Evolutionary conservation across 2,329 filamentous ascomycete genomes (phyloP).

Genomic region (Ophiostoma himal-ulmi): DNA sequence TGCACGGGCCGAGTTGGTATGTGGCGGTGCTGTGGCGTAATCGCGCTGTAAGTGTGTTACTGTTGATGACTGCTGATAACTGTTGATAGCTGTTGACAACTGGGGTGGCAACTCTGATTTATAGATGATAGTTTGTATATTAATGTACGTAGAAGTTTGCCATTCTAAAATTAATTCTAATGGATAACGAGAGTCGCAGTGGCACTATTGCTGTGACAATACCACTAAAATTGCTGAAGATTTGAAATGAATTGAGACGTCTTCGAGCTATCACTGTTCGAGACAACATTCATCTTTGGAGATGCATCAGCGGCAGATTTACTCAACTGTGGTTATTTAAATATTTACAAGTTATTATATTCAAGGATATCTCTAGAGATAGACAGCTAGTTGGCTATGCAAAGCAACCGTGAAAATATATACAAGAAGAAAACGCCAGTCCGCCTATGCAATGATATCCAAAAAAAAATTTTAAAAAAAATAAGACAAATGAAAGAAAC

Average conservation of each 20-base stretch:
- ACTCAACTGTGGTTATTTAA: too few species aligned
- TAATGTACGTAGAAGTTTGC: too few species aligned
- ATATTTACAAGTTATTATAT: neutral
- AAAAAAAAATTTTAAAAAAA: conserved; percentile 1
- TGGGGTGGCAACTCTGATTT: too few species aligned
- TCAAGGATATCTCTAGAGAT: conserved; percentile 1
- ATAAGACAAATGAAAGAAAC: neutral
- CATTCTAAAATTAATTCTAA: too few species aligned
- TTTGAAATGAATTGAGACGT: neutral
- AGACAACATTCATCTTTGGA: too few species aligned
- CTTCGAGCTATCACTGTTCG: neutral
- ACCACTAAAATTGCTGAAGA: neutral
- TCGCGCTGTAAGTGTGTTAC: neutral
- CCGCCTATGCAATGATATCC: conserved; percentile 8
- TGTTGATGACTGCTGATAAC: neutral
- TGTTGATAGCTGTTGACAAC: too few species aligned
- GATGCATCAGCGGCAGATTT: too few species aligned
- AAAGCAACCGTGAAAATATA: conserved; percentile 13
- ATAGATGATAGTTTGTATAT: too few species aligned
- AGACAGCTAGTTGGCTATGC: neutral
- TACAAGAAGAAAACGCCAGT: conserved; percentile 13
- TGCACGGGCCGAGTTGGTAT: neutral
- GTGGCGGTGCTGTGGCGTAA: conserved; percentile 8
- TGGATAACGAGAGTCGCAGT: too few species aligned
- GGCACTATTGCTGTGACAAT: too few species aligned